Evolutionary conservation across 371 early-diverging fungal genomes (phyloP).

Genomic region (Mucor circinelloides): DNA sequence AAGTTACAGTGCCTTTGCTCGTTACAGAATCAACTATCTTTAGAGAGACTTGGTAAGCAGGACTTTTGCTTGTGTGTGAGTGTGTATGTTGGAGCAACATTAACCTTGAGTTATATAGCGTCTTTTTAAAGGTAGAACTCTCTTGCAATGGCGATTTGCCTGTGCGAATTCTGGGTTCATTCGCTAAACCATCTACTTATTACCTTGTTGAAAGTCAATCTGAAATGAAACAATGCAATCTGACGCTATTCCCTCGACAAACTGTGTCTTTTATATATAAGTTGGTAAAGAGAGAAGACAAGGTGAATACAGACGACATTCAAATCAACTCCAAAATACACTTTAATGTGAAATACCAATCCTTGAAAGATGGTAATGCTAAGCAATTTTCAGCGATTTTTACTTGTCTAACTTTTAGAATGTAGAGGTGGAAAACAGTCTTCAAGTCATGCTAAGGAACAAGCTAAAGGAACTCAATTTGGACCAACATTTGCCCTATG

Average conservation of each 20-base stretch:
- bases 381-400: not conserved
- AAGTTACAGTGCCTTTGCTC: constrained; percentile 57
- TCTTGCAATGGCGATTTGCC: constrained; percentile 64
- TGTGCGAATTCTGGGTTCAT: constrained; percentile 56
- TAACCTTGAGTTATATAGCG: no score
- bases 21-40: constrained; percentile 61
- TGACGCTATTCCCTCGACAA: constrained; percentile 67
- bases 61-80: not conserved
- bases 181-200: constrained; percentile 45
- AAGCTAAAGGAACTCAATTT: constrained; percentile 47
- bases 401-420: not conserved
- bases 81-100: no score
- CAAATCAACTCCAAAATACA: constrained; percentile 51
- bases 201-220: constrained; percentile 49
- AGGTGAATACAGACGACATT: constrained; percentile 11
- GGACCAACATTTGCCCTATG: constrained; percentile 56
- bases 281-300: constrained; percentile 47
- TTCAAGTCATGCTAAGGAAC: constrained; percentile 49
- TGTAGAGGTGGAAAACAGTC: constrained; percentile 65
- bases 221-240: constrained; percentile 44
- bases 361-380: constrained; percentile 58
- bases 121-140: constrained; percentile 60
- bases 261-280: constrained; percentile 66
- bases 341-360: constrained; percentile 56
- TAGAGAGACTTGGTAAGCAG: constrained; percentile 57